These are phyloP conservation scores for Kitagawia praeruptora DNA, from an alignment of 129 eudicot species.

Conservation along the genomic window DNA sequence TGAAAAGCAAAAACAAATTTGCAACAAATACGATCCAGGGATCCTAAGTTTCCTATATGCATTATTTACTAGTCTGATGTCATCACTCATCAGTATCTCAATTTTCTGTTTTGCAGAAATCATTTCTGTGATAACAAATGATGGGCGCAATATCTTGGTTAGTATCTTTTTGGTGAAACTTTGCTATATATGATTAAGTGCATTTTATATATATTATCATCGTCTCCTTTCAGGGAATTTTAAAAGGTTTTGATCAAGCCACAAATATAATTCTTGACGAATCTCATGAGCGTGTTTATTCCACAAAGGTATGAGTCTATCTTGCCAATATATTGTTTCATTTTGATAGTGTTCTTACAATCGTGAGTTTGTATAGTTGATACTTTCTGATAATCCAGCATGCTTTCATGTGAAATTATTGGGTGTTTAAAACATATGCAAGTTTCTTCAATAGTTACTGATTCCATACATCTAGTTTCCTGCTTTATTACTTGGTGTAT, in stretches of 20 bases:
- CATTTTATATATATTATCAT: not conserved
- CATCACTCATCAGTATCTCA: not conserved
- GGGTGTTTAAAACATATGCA: not conserved
- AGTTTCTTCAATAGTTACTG: not conserved
- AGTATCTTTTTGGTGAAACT: slow-evolving; percentile 16
- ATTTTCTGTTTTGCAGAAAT: slow-evolving; percentile 33
- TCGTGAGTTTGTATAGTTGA: not conserved
- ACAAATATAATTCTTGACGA: slow-evolving; percentile 88
- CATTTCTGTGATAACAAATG: slow-evolving; percentile 76
- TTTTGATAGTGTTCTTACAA: not conserved
- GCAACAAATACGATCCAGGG: not conserved
- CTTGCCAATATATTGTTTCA: not conserved
- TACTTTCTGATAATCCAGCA: not conserved
- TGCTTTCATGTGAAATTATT: not conserved
- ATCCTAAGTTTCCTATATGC: not conserved
- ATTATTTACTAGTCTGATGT: not conserved
- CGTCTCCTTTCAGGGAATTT: slow-evolving; percentile 41
- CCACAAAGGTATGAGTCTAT: slow-evolving; percentile 51
- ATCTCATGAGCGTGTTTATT: slow-evolving; percentile 86
- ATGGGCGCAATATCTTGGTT: slow-evolving; percentile 86
- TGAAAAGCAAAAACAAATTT: not conserved
- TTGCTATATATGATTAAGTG: not conserved
- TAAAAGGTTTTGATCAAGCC: slow-evolving; percentile 90
- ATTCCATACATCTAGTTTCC: not conserved
- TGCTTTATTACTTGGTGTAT: not conserved